phyloP scores from a whole-genome alignment of 2,329 filamentous ascomycete genomes.

The Sporothrix euskadiensis region DNA sequence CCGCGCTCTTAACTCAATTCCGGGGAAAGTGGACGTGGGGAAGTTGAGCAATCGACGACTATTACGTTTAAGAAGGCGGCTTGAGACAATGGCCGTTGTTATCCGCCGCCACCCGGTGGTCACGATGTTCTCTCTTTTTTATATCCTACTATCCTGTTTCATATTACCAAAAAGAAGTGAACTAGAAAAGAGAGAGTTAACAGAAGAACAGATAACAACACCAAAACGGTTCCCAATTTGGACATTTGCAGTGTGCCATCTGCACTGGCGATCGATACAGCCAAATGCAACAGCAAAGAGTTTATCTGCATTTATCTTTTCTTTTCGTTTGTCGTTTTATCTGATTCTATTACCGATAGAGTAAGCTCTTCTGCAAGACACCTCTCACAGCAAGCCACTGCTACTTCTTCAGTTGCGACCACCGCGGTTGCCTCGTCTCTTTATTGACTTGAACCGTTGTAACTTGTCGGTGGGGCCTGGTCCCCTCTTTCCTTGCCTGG shows the following conservation, averaged over 20 bases:
- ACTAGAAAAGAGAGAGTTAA: not conserved
- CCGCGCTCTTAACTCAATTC: not conserved
- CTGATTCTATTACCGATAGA: not conserved
- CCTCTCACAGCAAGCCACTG: not conserved
- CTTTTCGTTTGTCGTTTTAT: not conserved
- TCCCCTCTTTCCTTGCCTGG: not conserved
- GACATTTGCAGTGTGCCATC: not conserved
- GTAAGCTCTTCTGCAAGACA: not conserved
- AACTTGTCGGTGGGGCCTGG: not conserved
- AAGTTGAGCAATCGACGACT: not conserved
- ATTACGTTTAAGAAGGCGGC: not conserved
- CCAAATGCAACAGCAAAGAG: not conserved
- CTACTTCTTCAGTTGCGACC: not conserved
- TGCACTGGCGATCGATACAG: not conserved
- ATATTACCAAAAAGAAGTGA: not conserved
- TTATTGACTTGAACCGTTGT: no score
- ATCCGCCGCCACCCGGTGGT: not conserved
- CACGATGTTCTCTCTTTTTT: not conserved
- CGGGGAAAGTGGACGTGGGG: not conserved
- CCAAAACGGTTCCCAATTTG: not conserved
- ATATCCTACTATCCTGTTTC: not conserved
- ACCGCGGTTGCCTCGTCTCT: slow-evolving; percentile 1
- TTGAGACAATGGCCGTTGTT: not conserved
- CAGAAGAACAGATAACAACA: not conserved
- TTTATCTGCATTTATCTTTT: not conserved